phyloP scores from a whole-genome alignment of 106 monocot genomes.

The Dendrobium huoshanense region DNA sequence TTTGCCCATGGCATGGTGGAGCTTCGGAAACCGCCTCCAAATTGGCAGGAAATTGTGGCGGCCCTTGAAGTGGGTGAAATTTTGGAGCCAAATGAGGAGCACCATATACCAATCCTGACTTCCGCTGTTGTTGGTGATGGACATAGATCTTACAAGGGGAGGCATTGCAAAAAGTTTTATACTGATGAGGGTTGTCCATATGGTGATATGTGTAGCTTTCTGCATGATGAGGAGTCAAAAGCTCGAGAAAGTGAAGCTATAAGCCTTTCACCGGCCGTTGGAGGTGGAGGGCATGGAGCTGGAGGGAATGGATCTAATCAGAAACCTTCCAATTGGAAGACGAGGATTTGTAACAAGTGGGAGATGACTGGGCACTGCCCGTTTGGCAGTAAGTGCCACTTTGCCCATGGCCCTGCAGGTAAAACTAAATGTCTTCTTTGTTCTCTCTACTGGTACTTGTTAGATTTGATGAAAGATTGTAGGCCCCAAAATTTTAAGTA shows the following conservation, averaged over 20 bases:
- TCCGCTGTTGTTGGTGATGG: conserved; percentile 34
- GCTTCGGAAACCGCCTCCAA: conserved; percentile 78
- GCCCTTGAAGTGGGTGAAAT: conserved; percentile 33
- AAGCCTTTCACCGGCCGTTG: conserved; percentile 59
- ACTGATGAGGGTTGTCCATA: conserved; percentile 92
- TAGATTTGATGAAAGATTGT: not conserved
- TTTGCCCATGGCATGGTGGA: conserved; percentile 96
- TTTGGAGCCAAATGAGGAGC: conserved; percentile 57
- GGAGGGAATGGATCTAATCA: conserved; percentile 27
- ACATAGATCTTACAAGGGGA: conserved; percentile 74
- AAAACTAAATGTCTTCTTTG: not conserved
- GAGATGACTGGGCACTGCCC: conserved; percentile 94
- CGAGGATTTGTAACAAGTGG: conserved; percentile 99
- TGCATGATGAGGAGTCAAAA: conserved; percentile 91
- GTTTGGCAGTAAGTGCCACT: conserved; percentile 95
- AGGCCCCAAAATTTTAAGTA: not conserved
- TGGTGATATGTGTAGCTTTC: conserved; percentile 78
- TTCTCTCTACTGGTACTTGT: not conserved
- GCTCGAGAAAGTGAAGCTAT: conserved; percentile 89
- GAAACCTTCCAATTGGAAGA: conserved; percentile 98
- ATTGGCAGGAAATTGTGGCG: conserved; percentile 93
- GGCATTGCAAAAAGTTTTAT: conserved; percentile 92
- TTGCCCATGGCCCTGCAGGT: conserved; percentile 94
- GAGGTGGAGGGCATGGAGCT: conserved; percentile 23
- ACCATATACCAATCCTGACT: conserved; percentile 69